Base-by-base conservation (phyloP, 805 yeast genomes). In the Myxozyma vanderwaltii region DNA sequence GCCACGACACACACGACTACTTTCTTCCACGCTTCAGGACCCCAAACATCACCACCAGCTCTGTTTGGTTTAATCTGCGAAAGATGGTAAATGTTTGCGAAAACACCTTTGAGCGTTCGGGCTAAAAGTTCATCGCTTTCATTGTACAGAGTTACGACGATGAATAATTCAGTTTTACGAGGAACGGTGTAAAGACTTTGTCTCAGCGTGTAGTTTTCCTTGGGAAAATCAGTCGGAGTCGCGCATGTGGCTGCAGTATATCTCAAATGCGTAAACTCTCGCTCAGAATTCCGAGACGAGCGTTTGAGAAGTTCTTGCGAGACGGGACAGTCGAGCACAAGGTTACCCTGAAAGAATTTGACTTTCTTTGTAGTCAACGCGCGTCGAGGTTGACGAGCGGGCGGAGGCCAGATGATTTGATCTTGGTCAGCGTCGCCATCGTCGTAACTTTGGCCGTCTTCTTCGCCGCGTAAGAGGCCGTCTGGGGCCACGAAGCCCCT, bases 11-110 rank as follows among this genome's bases (percentile, higher is more conserved):
- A 83, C 19, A 94, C 94, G 10, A 90, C 96, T 35, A 92, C 84
- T 69, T 90, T 92, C 67, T 91, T 90, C 98, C 98, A 92, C 0
- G 96, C 84, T 58, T 89, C 96, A 45, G 84, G 84, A n/a, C 98
- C 98, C 99, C 99, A 92, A 19, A 52, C 52, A 8, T 47, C 51
- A 21, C 49, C 52, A 27, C 51, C 51, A 1, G 84, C 81, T 13
- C 82, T 81, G 0, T 88, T 83, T 21, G 78, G 72, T 62, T 84
- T 81, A 33, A 85, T 78, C 61, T 88, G 81, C 53, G 84, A 81
- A 69, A 94, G 78, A 71, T 91, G 86, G 63, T 83, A 80, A 64
- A 92, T 86, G 72, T 94, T 92, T 59, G 89, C 88, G 76, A 92
- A 89, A 12, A 90, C 89, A 66, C 97, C 97, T 70, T 89, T 88